phyloP scores from a whole-genome alignment of 768 basidiomycete species.

The Rhodotorula babjevae region DNA sequence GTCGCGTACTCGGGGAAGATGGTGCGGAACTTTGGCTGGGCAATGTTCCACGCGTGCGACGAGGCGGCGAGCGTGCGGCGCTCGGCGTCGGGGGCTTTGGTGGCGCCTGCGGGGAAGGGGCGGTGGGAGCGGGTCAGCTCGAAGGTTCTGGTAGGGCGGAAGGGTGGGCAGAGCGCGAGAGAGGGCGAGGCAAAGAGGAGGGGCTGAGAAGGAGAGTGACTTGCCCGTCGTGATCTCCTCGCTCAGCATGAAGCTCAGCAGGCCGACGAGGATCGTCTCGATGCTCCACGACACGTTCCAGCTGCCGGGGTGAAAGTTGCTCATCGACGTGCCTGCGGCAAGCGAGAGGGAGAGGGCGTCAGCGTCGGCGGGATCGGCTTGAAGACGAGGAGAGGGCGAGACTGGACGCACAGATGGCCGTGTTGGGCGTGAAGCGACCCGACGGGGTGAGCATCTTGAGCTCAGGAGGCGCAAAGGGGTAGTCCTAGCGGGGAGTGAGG shows the following conservation, averaged over 20 bases:
- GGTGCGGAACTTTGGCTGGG: slow-evolving; percentile 39
- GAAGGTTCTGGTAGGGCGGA: too few relatives aligned
- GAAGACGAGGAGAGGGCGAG: not conserved
- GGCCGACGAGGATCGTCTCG: slow-evolving; percentile 69
- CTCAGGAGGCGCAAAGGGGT: slow-evolving; percentile 93
- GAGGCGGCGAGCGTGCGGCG: slow-evolving; percentile 69
- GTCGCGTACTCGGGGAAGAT: slow-evolving; percentile 61
- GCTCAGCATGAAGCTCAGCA: slow-evolving; percentile 88
- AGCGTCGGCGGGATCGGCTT: too few relatives aligned
- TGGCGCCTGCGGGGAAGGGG: slow-evolving; percentile 57
- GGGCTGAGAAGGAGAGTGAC: not conserved
- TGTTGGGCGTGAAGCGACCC: slow-evolving; percentile 44
- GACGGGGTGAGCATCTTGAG: slow-evolving; percentile 68
- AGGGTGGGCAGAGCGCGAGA: not conserved
- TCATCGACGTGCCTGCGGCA: slow-evolving; percentile 2
- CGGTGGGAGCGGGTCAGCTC: too few relatives aligned
- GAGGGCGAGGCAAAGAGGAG: too few relatives aligned
- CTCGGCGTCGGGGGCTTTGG: slow-evolving; percentile 71
- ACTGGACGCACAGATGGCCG: slow-evolving; percentile 21
- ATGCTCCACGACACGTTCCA: slow-evolving; percentile 94
- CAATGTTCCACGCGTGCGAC: slow-evolving; percentile 81
- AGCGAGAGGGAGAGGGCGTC: too few relatives aligned
- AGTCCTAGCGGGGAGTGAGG: too few relatives aligned
- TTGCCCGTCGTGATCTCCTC: slow-evolving; percentile 83
- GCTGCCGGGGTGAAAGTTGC: slow-evolving; percentile 21